Conservation (phyloP, 2,329 filamentous ascomycete species). For the Aspergillus sp. region DNA sequence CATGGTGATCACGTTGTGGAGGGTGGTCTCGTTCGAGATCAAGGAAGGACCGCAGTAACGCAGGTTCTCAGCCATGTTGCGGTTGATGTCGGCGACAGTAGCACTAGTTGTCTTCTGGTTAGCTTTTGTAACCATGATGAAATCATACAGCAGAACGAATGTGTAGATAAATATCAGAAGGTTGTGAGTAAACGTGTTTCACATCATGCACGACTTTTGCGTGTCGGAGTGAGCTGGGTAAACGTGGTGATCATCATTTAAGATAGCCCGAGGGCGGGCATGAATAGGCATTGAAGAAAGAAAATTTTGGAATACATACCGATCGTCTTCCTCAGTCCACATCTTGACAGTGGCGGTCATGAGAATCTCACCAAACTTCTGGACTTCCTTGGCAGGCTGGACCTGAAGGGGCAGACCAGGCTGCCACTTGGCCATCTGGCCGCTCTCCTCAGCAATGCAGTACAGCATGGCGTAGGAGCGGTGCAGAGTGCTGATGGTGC, state of each 20-base stretch:
- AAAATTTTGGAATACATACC: constrained; percentile 64
- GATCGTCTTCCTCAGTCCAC: constrained; percentile 88
- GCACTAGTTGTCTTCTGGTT: constrained; percentile 58
- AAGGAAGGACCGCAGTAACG: constrained; percentile 89
- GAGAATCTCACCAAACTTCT: constrained; percentile 82
- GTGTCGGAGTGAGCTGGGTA: constrained; percentile 99
- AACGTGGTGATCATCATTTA: constrained; percentile 82
- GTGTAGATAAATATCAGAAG: constrained; percentile 33
- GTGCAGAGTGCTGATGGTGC: constrained; percentile 87
- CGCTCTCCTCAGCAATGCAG: constrained; percentile 79
- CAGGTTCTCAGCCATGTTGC: constrained; percentile 84
- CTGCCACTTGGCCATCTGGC: constrained; percentile 78
- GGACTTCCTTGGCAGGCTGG: constrained; percentile 74
- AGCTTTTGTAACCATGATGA: constrained; percentile 38
- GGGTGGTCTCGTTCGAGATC: constrained; percentile 69
- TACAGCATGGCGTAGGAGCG: constrained; percentile 90
- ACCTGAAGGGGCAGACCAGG: constrained; percentile 81
- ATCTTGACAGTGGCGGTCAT: constrained; percentile 79
- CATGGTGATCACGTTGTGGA: constrained; percentile 74
- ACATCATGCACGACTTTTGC: constrained; percentile 77
- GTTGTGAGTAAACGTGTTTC: constrained; percentile 66
- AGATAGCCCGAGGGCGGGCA: not conserved
- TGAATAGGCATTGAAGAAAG: constrained; percentile 16
- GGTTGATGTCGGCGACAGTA: constrained; percentile 92
- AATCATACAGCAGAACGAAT: constrained; percentile 20